These are phyloP conservation scores for Tetratostichococcus sp. DNA, from an alignment of 139 green algal species.

Conservation along the genomic window DNA sequence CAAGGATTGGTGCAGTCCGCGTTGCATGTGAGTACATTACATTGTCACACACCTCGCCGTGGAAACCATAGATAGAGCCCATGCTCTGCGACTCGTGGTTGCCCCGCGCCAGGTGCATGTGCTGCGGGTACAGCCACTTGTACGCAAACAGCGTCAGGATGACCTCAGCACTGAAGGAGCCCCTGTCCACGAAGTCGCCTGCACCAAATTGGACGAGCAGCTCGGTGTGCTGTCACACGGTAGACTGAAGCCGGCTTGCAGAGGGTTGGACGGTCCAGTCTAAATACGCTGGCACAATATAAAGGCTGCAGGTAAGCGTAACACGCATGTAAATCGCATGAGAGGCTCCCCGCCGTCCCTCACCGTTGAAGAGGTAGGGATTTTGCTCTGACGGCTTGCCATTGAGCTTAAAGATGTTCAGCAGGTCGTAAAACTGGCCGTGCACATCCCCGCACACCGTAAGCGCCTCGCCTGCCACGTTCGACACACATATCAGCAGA, in stretches of 20 bases:
- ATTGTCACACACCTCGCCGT: constrained; percentile 95
- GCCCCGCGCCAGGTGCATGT: constrained; percentile 83
- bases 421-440: constrained; percentile 91
- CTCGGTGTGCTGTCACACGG: no score
- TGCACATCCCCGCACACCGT: constrained; percentile 91
- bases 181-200: constrained; percentile 97
- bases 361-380: constrained; percentile 98
- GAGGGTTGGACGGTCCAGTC: no score
- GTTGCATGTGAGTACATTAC: no score
- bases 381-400: constrained; percentile 78
- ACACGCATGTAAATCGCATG: no score
- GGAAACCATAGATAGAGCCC: constrained; percentile 97
- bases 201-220: not conserved
- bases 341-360: no score
- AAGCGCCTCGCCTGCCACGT: constrained; percentile 37
- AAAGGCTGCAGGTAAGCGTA: no score
- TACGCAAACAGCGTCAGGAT: constrained; percentile 92
- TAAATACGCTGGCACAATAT: no score
- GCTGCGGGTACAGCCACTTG: constrained; percentile 74
- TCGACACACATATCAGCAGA: not conserved
- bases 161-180: constrained; percentile 88
- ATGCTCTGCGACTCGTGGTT: constrained; percentile 95
- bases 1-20: no score
- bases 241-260: no score
- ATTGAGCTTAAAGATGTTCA: constrained; percentile 96